Base-by-base conservation (phyloP, 495 filamentous ascomycete genomes). In the Tirmania nivea region DNA sequence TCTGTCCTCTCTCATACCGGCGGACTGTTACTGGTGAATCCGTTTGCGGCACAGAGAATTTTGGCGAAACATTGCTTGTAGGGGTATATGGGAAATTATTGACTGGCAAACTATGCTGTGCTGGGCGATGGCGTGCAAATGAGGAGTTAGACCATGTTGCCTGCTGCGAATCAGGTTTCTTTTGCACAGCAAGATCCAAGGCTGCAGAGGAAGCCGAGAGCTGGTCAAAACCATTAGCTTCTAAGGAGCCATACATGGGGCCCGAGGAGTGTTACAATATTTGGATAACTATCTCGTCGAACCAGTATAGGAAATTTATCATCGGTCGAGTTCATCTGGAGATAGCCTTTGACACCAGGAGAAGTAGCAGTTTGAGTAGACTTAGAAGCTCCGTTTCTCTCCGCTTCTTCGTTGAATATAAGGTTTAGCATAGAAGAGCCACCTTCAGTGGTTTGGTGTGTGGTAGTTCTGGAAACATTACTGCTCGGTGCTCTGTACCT, bases 221-320 rank as follows among this genome's bases (percentile, higher is more conserved):
- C 81, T 83, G 72, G 59, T 60, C 51, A 55, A 61, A 54, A 49
- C 60, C 54, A 54, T 56, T 54, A 60, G 52, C 54, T 50, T 68
- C 52, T 67, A 49, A 53, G 34, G 10, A 48, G 20, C 57, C 51
- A 56, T 25, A 36, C 14, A 59, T 2, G n/a, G 21, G 53, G 34
- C 48, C 53, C 42, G 12, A 55, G 52, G n/a, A 52, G 45, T 73
- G 78, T 77, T 74, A 86, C 82, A 65, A 86, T 65, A 51, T 75
- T 78, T 35, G 78, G 71, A 60, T 75, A 78, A 25, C 78, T 79
- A 55, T 81, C 77, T 57, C 79, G 77, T 52, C 83, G 79, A 50
- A 79, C 77, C 17, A 92, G 70, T 51, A 84, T 81, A 34, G 89
- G 84, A 65, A 94, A 97, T 56, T 78, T 79, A 63, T 88, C 80